Evolutionary conservation across 2,329 filamentous ascomycete species (phyloP), one percentile per base, ranked within the genome.

Genomic region (Alternaria ethzedia): DNA sequence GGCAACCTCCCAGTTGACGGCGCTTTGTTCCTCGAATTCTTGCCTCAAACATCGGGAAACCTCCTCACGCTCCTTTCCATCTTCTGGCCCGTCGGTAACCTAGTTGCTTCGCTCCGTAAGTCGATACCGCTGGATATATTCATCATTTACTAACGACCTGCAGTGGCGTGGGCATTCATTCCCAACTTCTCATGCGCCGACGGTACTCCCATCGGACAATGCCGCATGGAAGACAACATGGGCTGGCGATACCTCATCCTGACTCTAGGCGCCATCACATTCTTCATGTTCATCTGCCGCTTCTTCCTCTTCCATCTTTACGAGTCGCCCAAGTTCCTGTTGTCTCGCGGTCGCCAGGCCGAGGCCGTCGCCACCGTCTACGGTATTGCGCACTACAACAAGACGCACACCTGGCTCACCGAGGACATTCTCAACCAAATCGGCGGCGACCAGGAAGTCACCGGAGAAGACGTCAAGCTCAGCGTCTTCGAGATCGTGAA

Each of bases 21-120:
- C 32, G 91, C 92, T 0, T 83, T 96, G 3, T 96, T 96, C 77
- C 85, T 96, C 41, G 93, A 97, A 74, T 95, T 95, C 68, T 82
- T 96, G 1, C 93, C 93, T 0, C 89, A 90, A 61, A 87, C 89
- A 0, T 90, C 88, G n/a, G 89, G 88, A 66, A 88, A 89, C 30
- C 85, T 96, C 13, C 83, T 96, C 28, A 96, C 92, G 0, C 84
- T 95, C 51, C 84, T 96, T n/a, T 93, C 91, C 7, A 87, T 94
- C 8, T 96, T 92, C 90, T 97, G 93, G 92, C 91, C 93, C 0
- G 81, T 96, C 17, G 93, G 93, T 6, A 92, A 96, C 75, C 84
- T 96, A 8, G 86, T 90, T 59, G 89, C 91, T 2, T 75, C 74
- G 7, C 71, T 78, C 7, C 59, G 67, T 69, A 57, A 60, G 68